Evolutionary conservation across 176 grass and related monocot genomes (phyloP), one percentile per base, ranked within the genome.

Genomic region (Avena insularis): DNA sequence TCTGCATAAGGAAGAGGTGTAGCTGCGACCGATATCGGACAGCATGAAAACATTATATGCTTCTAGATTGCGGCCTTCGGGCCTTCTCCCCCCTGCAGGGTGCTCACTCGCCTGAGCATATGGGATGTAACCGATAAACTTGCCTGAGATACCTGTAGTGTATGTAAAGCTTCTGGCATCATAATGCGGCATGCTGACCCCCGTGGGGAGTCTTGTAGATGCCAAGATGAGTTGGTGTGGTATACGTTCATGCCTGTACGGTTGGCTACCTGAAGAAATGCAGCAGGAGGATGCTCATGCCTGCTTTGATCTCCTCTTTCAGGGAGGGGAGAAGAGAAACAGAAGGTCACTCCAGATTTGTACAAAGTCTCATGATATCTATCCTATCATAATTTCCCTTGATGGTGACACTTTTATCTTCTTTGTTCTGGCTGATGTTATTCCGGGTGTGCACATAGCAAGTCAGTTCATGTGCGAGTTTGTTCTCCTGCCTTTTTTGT

Each of bases 81-180:
- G 77, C 69, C 77, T 89, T 77, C 23, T 20, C 20, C 49, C 71
- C 27, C 36, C 47, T 75, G 15, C 54, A 64, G 54, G 75, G 48
- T 88, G 62, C 66, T 79, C 84, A 69, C 59, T 62, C 75, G 40
- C 74, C 47, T 80, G 80, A 90, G 65, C 86, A 88, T 7, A 31
- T n/a, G 77, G 80, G 57, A 80, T 90, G 88, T 84, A 72, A 89
- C 36, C 15, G 73, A 9, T 59, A 77, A 55, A 77, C 75, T 77
- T 12, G 74, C 27, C 74, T 77, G 6, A 50, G 46, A 54, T 92
- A 90, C 66, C 57, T 83, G 70, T 87, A 85, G 79, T 79, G 46
- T 92, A 81, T 86, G 85, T 82, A 46, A 88, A 91, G 83, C 83
- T 86, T 81, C 82, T 82, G 86, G 78, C 78, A 73, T 57, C 63